Conservation (phyloP, 2,329 filamentous ascomycete species). For the Alternaria panax region DNA sequence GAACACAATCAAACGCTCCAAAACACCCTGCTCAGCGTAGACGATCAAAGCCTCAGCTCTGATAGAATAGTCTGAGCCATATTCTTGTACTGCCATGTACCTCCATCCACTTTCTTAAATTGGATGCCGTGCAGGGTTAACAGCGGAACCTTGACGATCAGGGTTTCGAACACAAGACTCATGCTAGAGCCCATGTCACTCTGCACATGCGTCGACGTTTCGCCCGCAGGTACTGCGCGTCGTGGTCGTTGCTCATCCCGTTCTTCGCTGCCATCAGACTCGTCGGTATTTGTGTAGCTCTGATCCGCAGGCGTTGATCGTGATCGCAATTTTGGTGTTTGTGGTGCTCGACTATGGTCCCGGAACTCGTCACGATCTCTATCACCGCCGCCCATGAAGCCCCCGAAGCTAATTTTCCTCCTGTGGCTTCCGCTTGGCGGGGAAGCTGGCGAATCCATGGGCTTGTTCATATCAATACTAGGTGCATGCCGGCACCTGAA, state of each 20-base stretch:
- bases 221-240: conserved; percentile 67
- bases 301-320: conserved; percentile 64
- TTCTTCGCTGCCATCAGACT: conserved; percentile 74
- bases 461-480: conserved; percentile 84
- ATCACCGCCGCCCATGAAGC: conserved; percentile 63
- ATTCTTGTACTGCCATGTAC: conserved; percentile 98
- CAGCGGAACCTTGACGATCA: conserved; percentile 96
- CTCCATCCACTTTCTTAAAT: conserved; percentile 94
- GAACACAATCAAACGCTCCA: conserved; percentile 4
- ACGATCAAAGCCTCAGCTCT: conserved; percentile 62
- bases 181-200: conserved; percentile 86
- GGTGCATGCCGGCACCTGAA: conserved; percentile 89
- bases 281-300: conserved; percentile 86
- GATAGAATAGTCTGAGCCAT: conserved; percentile 96
- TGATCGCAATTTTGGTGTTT: conserved; percentile 57
- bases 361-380: conserved; percentile 72
- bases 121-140: conserved; percentile 94
- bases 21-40: not conserved
- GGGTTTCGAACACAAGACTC: conserved; percentile 89
- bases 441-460: conserved; percentile 62
- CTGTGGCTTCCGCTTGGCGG: conserved; percentile 61
- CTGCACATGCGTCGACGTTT: conserved; percentile 91
- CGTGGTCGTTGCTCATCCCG: conserved; percentile 55
- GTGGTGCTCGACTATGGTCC: conserved; percentile 63
- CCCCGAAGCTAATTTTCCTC: conserved; percentile 85